phyloP scores from a whole-genome alignment of 345 rosid species.

The Syzygium aqueum region DNA sequence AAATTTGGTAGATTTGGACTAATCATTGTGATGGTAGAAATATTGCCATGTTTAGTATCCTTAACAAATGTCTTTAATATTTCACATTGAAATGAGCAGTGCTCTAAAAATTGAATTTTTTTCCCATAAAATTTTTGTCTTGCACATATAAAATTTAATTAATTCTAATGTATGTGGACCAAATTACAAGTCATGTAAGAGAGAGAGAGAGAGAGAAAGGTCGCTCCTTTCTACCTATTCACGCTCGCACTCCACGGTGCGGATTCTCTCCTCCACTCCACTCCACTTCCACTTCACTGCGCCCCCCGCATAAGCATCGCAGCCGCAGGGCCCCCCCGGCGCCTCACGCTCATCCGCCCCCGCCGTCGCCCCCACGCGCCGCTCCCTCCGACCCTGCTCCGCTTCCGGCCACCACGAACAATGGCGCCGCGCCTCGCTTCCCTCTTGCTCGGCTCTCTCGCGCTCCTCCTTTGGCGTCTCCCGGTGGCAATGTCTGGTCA shows the following conservation, averaged over 20 bases:
- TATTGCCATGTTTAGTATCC: background rate
- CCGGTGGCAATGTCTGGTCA: slow-evolving; percentile 1
- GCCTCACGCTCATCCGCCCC: background rate
- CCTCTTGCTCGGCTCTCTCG: slow-evolving; percentile 1
- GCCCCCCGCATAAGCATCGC: background rate
- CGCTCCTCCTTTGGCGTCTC: background rate
- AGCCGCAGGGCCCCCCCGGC: background rate
- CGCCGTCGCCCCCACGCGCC: background rate
- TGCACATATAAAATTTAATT: background rate
- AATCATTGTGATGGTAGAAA: background rate
- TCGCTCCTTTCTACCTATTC: background rate
- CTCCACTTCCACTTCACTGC: background rate
- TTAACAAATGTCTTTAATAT: background rate
- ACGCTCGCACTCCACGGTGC: background rate
- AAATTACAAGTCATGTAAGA: background rate
- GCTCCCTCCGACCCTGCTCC: background rate
- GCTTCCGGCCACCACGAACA: background rate
- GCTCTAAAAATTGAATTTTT: background rate
- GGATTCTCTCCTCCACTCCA: background rate
- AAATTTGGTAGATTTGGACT: background rate
- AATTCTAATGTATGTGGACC: background rate
- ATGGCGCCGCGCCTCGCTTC: background rate
- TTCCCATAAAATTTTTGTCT: background rate
- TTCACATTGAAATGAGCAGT: background rate
- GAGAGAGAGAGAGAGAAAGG: background rate